Conservation (phyloP, 2,329 filamentous ascomycete genomes). For the Exophiala spinifera region DNA sequence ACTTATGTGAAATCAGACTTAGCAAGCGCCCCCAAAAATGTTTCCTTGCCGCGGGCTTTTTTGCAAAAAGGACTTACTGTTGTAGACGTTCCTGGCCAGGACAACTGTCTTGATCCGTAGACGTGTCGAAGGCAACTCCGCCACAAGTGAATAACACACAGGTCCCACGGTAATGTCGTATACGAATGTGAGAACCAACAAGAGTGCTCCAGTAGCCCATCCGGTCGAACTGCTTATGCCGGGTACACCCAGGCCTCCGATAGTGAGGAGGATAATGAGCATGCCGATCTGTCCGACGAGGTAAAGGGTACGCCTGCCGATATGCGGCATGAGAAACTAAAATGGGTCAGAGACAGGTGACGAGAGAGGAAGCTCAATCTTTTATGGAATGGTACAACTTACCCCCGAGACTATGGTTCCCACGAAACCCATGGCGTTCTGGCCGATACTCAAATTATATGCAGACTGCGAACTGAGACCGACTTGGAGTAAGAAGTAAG, state of each 20-base stretch:
- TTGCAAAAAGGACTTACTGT: slow-evolving; percentile 27
- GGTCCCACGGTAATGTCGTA: slow-evolving; percentile 45
- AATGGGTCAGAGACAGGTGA: slow-evolving; percentile 33
- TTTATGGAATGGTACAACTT: no score
- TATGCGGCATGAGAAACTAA: slow-evolving; percentile 44
- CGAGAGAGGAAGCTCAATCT: no score
- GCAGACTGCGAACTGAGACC: slow-evolving; percentile 35
- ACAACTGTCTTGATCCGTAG: slow-evolving; percentile 49
- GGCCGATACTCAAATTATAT: slow-evolving; percentile 50
- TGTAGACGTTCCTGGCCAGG: slow-evolving; percentile 51
- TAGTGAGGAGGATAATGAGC: slow-evolving; percentile 33
- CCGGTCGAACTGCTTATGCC: slow-evolving; percentile 1
- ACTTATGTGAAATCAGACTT: slow-evolving; percentile 27
- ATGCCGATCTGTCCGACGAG: slow-evolving; percentile 58
- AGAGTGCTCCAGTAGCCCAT: slow-evolving; percentile 46
- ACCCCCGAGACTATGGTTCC: slow-evolving; percentile 40
- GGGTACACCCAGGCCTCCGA: slow-evolving; percentile 31
- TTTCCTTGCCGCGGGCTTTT: no score
- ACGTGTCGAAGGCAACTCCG: slow-evolving; percentile 39
- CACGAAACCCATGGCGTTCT: slow-evolving; percentile 59
- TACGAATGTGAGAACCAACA: slow-evolving; percentile 51
- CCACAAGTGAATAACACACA: slow-evolving; percentile 40
- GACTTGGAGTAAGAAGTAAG: slow-evolving; percentile 56
- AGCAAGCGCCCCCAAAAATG: no score
- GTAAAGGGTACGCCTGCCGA: slow-evolving; percentile 28